Evolutionary conservation across 2,329 filamentous ascomycete species (phyloP).

Genomic region (Fusarium algeriense): DNA sequence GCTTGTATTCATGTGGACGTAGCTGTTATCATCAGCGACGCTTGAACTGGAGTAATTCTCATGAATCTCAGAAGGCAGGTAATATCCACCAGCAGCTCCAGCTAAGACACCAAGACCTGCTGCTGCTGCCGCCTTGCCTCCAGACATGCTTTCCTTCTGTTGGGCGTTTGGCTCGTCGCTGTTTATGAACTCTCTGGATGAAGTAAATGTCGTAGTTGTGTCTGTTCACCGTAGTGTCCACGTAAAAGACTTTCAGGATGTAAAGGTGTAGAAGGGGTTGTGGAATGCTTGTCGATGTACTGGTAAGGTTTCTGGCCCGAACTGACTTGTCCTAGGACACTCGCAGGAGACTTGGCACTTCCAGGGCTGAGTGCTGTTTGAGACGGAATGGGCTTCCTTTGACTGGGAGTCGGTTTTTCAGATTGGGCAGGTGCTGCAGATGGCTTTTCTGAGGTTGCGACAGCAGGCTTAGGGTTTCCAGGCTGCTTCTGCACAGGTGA

Average conservation of each 20-base stretch:
- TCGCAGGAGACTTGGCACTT: background rate
- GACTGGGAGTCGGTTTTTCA: background rate
- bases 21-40: background rate
- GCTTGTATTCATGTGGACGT: background rate
- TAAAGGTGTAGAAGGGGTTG: background rate
- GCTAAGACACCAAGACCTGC: background rate
- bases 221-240: background rate
- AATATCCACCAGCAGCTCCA: background rate
- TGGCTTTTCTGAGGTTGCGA: background rate
- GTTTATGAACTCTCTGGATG: background rate
- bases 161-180: background rate
- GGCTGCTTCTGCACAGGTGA: background rate
- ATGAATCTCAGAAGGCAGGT: background rate
- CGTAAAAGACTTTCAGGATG: background rate
- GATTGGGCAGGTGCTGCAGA: background rate
- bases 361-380: accelerated
- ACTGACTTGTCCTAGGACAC: background rate
- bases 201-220: background rate
- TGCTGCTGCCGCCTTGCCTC: background rate
- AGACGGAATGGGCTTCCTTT: background rate
- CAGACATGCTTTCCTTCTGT: background rate
- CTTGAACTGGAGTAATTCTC: background rate
- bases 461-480: background rate
- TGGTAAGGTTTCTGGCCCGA: background rate
- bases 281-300: background rate